Evolutionary conservation across 2,329 filamentous ascomycete species (phyloP).

Genomic region (Pseudogymnoascus sp.): DNA sequence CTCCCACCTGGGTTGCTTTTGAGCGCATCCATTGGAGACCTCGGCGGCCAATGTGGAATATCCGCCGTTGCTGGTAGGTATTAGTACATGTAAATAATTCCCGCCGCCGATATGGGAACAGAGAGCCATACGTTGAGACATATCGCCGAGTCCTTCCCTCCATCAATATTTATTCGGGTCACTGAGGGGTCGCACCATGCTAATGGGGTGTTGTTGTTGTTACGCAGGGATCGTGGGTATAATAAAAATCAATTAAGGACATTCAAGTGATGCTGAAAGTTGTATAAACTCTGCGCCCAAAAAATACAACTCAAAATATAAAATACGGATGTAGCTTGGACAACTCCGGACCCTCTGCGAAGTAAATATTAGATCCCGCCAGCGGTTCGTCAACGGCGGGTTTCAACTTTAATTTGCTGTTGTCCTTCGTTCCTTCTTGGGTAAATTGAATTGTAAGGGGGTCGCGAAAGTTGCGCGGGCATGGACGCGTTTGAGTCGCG

Average conservation of each 20-base stretch:
- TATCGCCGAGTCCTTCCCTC: constrained; percentile 10
- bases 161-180: constrained; percentile 1
- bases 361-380: constrained; percentile 2
- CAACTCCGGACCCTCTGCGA: neutral
- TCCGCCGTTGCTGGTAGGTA: constrained; percentile 22
- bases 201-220: constrained; percentile 1
- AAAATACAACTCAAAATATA: constrained; percentile 7
- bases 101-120: neutral
- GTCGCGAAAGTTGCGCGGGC: constrained; percentile 5
- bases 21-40: constrained; percentile 56
- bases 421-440: constrained; percentile 4
- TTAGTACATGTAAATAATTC: constrained; percentile 3
- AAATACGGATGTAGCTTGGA: neutral
- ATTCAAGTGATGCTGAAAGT: neutral
- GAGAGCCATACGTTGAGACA: constrained; percentile 22
- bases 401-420: constrained; percentile 4
- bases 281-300: constrained; percentile 1
- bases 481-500: constrained; percentile 1
- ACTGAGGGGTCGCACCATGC: constrained; percentile 4
- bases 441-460: constrained; percentile 5
- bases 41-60: constrained; percentile 55
- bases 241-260: constrained; percentile 5
- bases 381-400: neutral
- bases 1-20: constrained; percentile 68
- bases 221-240: constrained; percentile 3